A percentile compares a stretch with the other conserved stretches of the same genome.
Conservation (phyloP, 306 rosid genomes). For the Dalbergia cultrata region DNA sequence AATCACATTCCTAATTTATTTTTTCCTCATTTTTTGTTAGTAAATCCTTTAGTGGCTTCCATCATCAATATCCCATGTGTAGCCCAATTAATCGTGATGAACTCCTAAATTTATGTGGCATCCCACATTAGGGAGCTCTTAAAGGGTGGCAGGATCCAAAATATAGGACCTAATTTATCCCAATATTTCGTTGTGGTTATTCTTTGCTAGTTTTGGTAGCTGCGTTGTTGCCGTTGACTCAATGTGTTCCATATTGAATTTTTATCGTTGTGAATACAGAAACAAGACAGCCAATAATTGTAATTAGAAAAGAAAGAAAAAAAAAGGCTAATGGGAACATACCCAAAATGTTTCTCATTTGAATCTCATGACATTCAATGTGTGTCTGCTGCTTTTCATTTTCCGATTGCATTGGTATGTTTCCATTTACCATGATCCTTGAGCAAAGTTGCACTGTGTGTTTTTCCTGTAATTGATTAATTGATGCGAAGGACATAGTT, state of each 20-base stretch:
- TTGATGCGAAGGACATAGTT: neutral
- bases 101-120: no score
- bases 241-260: neutral
- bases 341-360: neutral
- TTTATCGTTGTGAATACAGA: neutral
- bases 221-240: neutral
- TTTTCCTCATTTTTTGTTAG: no score
- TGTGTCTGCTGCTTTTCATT: conserved; percentile 18
- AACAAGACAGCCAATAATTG: no score
- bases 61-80: no score
- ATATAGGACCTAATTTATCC: no score
- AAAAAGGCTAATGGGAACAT: neutral
- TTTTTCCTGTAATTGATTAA: neutral
- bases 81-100: no score
- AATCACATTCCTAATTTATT: no score
- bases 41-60: no score
- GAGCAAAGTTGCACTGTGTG: neutral
- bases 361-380: neutral
- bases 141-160: no score
- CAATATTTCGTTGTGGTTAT: no score
- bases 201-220: no score
- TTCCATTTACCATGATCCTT: neutral
- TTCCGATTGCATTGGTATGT: neutral
- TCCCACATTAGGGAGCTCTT: no score
- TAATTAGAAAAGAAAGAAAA: neutral